These are phyloP conservation scores for Coffea canephora DNA, from an alignment of 257 asterid species.

Conservation along the genomic window DNA sequence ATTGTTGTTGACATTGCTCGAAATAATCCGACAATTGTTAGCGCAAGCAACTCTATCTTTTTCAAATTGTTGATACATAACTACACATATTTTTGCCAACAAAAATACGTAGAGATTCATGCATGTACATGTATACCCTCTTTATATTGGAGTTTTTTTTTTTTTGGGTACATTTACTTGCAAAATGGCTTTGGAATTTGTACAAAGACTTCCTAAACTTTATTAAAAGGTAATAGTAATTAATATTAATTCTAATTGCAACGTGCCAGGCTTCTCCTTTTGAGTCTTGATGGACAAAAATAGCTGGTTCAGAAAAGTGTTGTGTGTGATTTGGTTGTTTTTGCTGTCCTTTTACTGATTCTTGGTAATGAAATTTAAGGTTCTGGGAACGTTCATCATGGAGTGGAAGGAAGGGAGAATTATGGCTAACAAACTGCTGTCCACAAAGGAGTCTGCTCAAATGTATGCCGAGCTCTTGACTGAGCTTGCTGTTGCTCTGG, in stretches of 20 bases:
- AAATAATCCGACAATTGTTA: too few relatives aligned
- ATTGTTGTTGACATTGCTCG: too few relatives aligned
- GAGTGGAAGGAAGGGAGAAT: conserved; percentile 85
- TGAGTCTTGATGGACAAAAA: too few relatives aligned
- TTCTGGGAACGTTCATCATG: conserved; percentile 85
- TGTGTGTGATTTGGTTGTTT: neutral
- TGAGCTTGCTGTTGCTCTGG: conserved; percentile 84
- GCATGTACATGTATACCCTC: neutral
- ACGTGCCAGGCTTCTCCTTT: neutral
- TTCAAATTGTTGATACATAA: too few relatives aligned
- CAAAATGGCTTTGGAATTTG: neutral
- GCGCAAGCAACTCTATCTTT: too few relatives aligned
- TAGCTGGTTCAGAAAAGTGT: neutral
- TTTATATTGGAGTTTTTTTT: neutral
- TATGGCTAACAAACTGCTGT: conserved; percentile 54
- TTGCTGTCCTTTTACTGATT: conserved; percentile 13
- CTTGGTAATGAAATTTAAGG: conserved; percentile 39
- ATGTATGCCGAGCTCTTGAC: conserved; percentile 81
- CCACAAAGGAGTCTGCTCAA: conserved; percentile 61
- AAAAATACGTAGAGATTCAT: neutral
- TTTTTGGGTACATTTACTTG: neutral
- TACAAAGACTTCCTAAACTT: neutral
- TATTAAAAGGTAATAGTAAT: neutral
- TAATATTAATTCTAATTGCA: neutral
- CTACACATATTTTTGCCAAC: neutral